phyloP scores from a whole-genome alignment of 202 grass and related monocot species.

The Setaria viridis region DNA sequence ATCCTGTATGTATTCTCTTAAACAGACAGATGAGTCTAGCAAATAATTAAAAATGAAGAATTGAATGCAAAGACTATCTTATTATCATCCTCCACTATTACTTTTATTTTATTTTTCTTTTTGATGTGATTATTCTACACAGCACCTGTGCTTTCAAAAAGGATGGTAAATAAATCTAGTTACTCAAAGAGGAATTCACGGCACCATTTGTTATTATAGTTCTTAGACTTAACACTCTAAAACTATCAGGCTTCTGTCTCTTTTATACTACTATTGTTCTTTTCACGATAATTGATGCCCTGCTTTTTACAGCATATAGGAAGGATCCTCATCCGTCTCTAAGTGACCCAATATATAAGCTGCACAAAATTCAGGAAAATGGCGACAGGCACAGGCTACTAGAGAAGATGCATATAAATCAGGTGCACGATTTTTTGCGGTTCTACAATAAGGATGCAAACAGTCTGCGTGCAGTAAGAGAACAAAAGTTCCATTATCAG shows the following conservation, averaged over 20 bases:
- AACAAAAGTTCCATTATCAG: not conserved
- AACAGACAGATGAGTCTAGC: not conserved
- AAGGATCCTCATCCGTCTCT: not conserved
- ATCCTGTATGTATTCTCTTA: not conserved
- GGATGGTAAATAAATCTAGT: not conserved
- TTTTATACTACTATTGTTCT: no score
- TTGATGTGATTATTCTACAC: conserved; percentile 4
- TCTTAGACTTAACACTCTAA: not conserved
- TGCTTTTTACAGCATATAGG: not conserved
- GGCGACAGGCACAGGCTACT: not conserved
- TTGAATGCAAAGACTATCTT: not conserved
- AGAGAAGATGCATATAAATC: not conserved
- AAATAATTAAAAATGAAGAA: not conserved
- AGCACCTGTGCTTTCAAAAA: not conserved
- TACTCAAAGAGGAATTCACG: not conserved
- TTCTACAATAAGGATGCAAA: conserved; percentile 12
- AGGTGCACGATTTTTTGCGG: not conserved
- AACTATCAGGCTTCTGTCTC: not conserved
- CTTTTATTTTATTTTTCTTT: not conserved
- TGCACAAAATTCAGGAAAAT: conserved; percentile 6
- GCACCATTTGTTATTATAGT: conserved; percentile 2
- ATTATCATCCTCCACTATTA: not conserved
- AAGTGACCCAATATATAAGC: conserved; percentile 6
- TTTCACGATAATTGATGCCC: not conserved
- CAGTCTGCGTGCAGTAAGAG: not conserved